phyloP scores from a whole-genome alignment of 345 rosid species.

The Chamaenerion angustifolium region DNA sequence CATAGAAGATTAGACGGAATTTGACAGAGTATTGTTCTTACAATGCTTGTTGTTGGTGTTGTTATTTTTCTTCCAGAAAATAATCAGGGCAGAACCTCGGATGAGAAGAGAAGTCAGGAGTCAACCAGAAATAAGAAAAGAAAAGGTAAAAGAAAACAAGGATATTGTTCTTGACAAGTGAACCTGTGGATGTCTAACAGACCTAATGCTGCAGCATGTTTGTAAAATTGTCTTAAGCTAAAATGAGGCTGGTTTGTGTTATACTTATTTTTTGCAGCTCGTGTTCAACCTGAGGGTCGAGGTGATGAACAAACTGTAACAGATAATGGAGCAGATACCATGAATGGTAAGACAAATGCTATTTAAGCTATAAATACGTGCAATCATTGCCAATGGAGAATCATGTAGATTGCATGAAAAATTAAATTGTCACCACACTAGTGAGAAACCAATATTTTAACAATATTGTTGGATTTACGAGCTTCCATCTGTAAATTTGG shows the following conservation, averaged over 20 bases:
- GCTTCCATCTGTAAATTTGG: too few relatives aligned
- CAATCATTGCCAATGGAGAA: background rate
- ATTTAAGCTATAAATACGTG: too few relatives aligned
- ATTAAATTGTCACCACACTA: background rate
- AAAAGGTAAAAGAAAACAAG: background rate
- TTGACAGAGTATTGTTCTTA: background rate
- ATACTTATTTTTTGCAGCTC: background rate
- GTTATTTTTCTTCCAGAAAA: background rate
- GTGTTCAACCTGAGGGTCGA: background rate
- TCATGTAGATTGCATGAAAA: background rate
- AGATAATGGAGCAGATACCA: background rate
- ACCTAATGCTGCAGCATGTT: too few relatives aligned
- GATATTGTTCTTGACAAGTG: background rate
- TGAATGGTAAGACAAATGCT: background rate
- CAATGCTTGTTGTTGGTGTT: too few relatives aligned
- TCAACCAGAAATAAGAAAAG: background rate
- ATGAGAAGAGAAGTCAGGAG: background rate
- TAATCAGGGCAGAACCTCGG: background rate
- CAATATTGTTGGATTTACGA: background rate
- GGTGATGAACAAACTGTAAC: background rate
- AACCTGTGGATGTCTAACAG: background rate
- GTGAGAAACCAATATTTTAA: background rate
- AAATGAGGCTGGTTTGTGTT: background rate
- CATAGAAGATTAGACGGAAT: background rate
- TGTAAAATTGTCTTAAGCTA: background rate